Conservation (phyloP, 805 yeast species). For the Hyphopichia homilentoma region DNA sequence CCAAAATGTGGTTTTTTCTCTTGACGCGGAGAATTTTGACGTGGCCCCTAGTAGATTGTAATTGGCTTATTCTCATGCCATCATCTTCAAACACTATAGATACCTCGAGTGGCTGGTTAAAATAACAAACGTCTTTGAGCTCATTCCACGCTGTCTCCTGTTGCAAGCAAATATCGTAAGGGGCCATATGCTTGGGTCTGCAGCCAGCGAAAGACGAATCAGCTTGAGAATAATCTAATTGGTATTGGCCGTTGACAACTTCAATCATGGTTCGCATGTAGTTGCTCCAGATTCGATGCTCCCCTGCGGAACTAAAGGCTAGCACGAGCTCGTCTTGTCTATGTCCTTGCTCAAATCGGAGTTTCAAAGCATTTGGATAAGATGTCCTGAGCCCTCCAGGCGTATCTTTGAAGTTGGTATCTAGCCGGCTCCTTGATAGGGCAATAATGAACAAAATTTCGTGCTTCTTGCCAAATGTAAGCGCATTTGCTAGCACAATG, state of each 20-base stretch:
- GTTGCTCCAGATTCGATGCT: constrained; percentile 40
- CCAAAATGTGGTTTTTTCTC: too few species aligned
- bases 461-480: constrained; percentile 17
- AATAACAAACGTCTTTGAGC: constrained; percentile 11
- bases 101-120: constrained; percentile 5
- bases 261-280: constrained; percentile 16
- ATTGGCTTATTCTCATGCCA: too few species aligned
- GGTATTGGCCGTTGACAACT: constrained; percentile 23
- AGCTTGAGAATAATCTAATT: constrained; percentile 12
- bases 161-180: constrained; percentile 14
- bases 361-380: constrained; percentile 33
- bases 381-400: constrained; percentile 28
- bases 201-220: constrained; percentile 13
- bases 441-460: constrained; percentile 49
- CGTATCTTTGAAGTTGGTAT: constrained; percentile 17
- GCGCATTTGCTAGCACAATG: constrained; percentile 33
- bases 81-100: too few species aligned
- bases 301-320: constrained; percentile 26
- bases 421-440: constrained; percentile 27
- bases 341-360: constrained; percentile 43
- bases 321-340: constrained; percentile 44
- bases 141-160: constrained; percentile 1
- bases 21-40: too few species aligned
- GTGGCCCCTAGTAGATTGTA: too few species aligned
- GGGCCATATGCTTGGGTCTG: constrained; percentile 6